Conservation (phyloP, 2,329 filamentous ascomycete species). For the Claviceps citrina region DNA sequence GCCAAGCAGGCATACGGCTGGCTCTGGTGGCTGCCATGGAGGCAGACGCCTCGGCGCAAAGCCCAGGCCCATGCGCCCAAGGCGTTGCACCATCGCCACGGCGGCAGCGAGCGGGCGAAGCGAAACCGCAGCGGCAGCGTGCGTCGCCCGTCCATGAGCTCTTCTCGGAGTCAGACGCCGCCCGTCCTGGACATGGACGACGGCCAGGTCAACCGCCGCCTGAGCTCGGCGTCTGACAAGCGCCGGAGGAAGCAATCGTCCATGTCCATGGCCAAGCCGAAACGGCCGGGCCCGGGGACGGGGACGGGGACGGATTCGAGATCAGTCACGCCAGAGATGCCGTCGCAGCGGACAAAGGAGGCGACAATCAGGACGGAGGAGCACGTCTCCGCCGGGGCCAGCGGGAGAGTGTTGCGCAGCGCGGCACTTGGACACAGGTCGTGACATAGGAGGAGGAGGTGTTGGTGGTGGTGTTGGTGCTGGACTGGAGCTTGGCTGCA, state of each 20-base stretch:
- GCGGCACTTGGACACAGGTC: slow-evolving; percentile 9
- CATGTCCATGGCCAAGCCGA: slow-evolving; percentile 26
- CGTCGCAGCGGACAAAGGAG: slow-evolving; percentile 37
- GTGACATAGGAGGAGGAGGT: background rate
- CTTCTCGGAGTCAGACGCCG: slow-evolving; percentile 34
- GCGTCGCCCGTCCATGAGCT: slow-evolving; percentile 36
- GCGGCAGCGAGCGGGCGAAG: slow-evolving; percentile 29
- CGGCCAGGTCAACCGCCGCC: slow-evolving; percentile 24
- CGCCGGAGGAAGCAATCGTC: slow-evolving; percentile 32
- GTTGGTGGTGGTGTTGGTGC: too few relatives aligned
- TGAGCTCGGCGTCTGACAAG: slow-evolving; percentile 35
- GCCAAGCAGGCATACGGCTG: slow-evolving; percentile 54
- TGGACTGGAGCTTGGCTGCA: too few relatives aligned
- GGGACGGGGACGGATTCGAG: slow-evolving; percentile 33
- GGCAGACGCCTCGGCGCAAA: slow-evolving; percentile 18
- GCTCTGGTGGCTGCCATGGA: slow-evolving; percentile 78
- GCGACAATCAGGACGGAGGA: slow-evolving; percentile 20
- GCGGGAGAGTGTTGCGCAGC: slow-evolving; percentile 11
- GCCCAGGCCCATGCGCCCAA: slow-evolving; percentile 17
- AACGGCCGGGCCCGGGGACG: too few relatives aligned
- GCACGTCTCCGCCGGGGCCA: slow-evolving; percentile 5
- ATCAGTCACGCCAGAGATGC: slow-evolving; percentile 38
- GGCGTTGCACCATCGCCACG: slow-evolving; percentile 23
- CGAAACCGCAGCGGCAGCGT: slow-evolving; percentile 36
- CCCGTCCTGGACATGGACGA: slow-evolving; percentile 29